Percentiles rank a stretch among this genome's conserved stretches.
These are phyloP conservation scores for Fusarium decemcellulare DNA, from an alignment of 2,329 filamentous ascomycete species.

Conservation along the genomic window DNA sequence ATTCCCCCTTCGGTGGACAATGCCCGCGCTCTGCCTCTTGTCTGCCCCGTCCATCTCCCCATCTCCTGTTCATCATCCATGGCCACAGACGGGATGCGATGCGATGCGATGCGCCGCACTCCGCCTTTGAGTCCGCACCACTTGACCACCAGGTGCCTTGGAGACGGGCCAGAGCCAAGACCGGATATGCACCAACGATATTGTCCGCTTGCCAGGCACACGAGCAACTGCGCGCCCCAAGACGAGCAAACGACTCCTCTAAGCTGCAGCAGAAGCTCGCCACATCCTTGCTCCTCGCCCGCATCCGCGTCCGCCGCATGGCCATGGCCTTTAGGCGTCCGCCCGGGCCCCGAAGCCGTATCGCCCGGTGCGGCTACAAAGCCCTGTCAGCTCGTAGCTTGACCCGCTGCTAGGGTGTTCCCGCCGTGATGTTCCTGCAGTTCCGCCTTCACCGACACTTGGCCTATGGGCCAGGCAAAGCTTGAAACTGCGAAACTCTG, in stretches of 20 bases:
- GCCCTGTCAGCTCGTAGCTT: neutral
- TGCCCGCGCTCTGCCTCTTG: neutral
- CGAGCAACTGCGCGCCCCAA: constrained; percentile 5
- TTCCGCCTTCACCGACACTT: constrained; percentile 47
- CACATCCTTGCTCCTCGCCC: constrained; percentile 7
- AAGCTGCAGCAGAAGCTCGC: constrained; percentile 26
- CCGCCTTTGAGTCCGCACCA: neutral
- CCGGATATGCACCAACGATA: neutral
- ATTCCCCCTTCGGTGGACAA: neutral
- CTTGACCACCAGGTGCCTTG: neutral
- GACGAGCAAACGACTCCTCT: constrained; percentile 7
- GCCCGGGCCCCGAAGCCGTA: constrained; percentile 40
- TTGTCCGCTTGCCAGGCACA: constrained; percentile 14
- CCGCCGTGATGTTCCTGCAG: constrained; percentile 46
- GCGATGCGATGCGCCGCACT: constrained; percentile 4
- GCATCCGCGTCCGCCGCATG: constrained; percentile 28
- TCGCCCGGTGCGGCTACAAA: constrained; percentile 29
- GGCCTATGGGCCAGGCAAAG: neutral
- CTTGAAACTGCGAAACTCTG: constrained; percentile 24
- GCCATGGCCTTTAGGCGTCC: constrained; percentile 22
- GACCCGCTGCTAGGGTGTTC: constrained; percentile 37
- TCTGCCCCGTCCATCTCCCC: neutral
- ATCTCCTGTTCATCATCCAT: neutral
- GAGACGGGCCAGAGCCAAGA: neutral
- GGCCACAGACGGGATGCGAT: neutral